phyloP scores from a whole-genome alignment of 192 early-diverging fungal species.

The Fimicolochytrium jonesii region DNA sequence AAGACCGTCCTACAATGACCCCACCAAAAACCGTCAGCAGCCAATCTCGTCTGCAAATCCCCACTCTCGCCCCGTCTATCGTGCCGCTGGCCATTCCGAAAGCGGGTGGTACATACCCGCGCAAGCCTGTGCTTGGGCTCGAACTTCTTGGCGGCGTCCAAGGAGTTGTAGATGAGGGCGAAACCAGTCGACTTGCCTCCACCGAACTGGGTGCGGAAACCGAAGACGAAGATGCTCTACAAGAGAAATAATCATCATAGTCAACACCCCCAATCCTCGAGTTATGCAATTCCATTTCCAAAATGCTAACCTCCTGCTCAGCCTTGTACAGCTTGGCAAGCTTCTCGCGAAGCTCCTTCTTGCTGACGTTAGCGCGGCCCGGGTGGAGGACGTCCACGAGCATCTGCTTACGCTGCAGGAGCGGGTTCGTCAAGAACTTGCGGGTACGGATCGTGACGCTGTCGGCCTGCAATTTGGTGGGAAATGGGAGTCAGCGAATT shows the following conservation, averaged over 20 bases:
- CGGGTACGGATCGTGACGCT: conserved; percentile 92
- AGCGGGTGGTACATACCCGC: conserved; percentile 30
- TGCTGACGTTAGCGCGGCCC: conserved; percentile 86
- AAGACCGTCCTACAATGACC: conserved; percentile 46
- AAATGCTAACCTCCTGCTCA: conserved; percentile 61
- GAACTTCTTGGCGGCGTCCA: conserved; percentile 95
- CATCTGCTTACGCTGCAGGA: conserved; percentile 96
- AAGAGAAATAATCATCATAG: too few relatives aligned
- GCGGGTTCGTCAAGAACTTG: conserved; percentile 99
- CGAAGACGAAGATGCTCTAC: conserved; percentile 80
- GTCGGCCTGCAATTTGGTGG: conserved; percentile 32
- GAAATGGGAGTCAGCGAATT: background rate
- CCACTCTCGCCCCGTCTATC: too few relatives aligned
- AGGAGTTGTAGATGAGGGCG: conserved; percentile 91
- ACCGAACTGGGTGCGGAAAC: conserved; percentile 94
- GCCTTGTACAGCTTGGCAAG: conserved; percentile 94
- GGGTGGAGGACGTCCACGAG: conserved; percentile 96
- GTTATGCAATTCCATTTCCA: too few relatives aligned
- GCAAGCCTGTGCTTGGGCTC: conserved; percentile 97
- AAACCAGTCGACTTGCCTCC: conserved; percentile 95
- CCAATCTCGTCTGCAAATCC: background rate
- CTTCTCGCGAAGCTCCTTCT: conserved; percentile 89
- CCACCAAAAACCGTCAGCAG: background rate
- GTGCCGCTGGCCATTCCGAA: background rate
- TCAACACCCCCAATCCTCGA: too few relatives aligned